A percentile compares a stretch with the other conserved stretches of the same genome.
These are phyloP conservation scores for Starmerella asiatica DNA, from an alignment of 805 yeast species.

Conservation along the genomic window DNA sequence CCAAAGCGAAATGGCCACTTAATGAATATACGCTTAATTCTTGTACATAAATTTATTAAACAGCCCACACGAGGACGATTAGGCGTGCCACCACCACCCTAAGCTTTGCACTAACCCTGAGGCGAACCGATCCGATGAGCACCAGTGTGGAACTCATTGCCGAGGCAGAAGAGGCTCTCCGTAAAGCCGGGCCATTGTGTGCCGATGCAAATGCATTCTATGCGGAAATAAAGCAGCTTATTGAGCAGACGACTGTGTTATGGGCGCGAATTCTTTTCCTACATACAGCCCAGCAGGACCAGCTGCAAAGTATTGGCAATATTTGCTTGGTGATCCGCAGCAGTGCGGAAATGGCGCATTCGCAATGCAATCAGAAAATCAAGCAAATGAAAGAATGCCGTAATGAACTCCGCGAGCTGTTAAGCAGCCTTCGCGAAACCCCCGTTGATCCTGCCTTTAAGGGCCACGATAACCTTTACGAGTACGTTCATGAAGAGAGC, in stretches of 20 bases:
- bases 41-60: slow-evolving; percentile 1
- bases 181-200: slow-evolving; percentile 39
- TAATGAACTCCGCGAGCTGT: slow-evolving; percentile 16
- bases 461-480: slow-evolving; percentile 9
- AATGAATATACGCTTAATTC: slow-evolving; percentile 28
- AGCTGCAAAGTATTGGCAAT: slow-evolving; percentile 27
- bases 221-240: slow-evolving; percentile 27
- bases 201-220: slow-evolving; percentile 36
- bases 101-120: too few species aligned
- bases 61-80: neutral
- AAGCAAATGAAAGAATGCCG: slow-evolving; percentile 7
- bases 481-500: slow-evolving; percentile 19
- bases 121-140: too few species aligned
- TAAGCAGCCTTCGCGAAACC: slow-evolving; percentile 14
- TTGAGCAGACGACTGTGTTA: slow-evolving; percentile 32
- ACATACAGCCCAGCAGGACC: slow-evolving; percentile 35
- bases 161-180: slow-evolving; percentile 38
- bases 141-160: slow-evolving; percentile 12
- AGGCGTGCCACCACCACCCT: too few species aligned
- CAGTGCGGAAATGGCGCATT: slow-evolving; percentile 20
- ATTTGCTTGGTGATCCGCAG: slow-evolving; percentile 27
- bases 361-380: slow-evolving; percentile 9
- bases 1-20: slow-evolving; percentile 75
- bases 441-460: slow-evolving; percentile 13
- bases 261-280: slow-evolving; percentile 35